Evolutionary conservation across 306 rosid species (phyloP).

Genomic region (Quercus aquifolioides): DNA sequence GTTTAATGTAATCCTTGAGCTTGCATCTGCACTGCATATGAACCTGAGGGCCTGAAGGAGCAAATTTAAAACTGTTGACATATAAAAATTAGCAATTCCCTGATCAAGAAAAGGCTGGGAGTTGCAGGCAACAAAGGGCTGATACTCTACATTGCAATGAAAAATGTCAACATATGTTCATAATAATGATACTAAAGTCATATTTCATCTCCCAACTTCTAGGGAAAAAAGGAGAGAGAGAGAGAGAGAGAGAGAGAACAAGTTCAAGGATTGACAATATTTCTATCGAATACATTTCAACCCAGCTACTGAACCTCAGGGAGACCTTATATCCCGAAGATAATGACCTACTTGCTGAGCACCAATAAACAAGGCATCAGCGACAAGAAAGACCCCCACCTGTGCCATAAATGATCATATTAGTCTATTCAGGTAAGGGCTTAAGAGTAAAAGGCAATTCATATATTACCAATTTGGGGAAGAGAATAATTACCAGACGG

Average conservation of each 20-base stretch:
- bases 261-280: not conserved
- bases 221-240: too few relatives aligned
- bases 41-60: not conserved
- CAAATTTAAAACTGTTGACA: not conserved
- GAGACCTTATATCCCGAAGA: slow-evolving; percentile 69
- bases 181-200: not conserved
- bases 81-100: too few relatives aligned
- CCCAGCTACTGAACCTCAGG: slow-evolving; percentile 33
- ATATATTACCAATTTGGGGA: not conserved
- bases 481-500: slow-evolving; percentile 60
- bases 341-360: slow-evolving; percentile 70
- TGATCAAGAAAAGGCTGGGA: not conserved
- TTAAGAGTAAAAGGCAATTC: not conserved
- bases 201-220: too few relatives aligned
- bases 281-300: slow-evolving; percentile 7
- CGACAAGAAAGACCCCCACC: slow-evolving; percentile 65
- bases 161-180: not conserved
- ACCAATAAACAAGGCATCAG: slow-evolving; percentile 70
- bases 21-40: not conserved
- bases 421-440: not conserved
- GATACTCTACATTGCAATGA: not conserved
- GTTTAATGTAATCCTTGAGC: too few relatives aligned
- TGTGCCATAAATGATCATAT: slow-evolving; percentile 30
- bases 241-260: not conserved
- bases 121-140: not conserved